These are phyloP conservation scores for Trypanosoma theileri DNA, from an alignment of 208 protist genomes.

Conservation along the genomic window DNA sequence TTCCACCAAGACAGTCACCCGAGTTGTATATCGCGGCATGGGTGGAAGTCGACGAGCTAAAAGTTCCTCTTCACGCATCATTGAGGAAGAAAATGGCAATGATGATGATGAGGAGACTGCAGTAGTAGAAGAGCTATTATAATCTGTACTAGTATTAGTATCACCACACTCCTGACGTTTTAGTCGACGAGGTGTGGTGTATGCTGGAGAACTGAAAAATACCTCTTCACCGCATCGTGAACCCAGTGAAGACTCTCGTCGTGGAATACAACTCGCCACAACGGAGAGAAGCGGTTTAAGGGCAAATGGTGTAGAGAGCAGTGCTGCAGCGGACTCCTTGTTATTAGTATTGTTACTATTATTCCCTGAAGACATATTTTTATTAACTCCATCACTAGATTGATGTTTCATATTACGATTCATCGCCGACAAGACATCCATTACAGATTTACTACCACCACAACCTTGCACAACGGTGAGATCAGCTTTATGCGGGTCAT, in stretches of 20 bases:
- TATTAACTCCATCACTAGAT: not conserved
- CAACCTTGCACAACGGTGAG: slow-evolving; percentile 58
- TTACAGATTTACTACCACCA: slow-evolving; percentile 47
- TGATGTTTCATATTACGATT: slow-evolving; percentile 24
- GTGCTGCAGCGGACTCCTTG: not conserved
- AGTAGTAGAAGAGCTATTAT: not conserved
- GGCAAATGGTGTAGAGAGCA: slow-evolving; percentile 46
- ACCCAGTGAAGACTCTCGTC: slow-evolving; percentile 60
- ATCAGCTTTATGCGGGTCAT: slow-evolving; percentile 52
- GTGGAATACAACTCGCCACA: slow-evolving; percentile 71
- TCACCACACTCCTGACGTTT: not conserved
- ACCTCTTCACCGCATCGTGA: slow-evolving; percentile 21
- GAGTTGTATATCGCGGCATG: slow-evolving; percentile 77
- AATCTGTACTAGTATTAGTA: not conserved
- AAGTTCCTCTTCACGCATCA: slow-evolving; percentile 20
- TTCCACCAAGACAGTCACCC: slow-evolving; percentile 77
- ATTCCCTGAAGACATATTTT: not conserved
- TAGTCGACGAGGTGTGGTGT: not conserved
- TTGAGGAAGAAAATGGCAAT: not conserved
- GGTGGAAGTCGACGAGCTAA: slow-evolving; percentile 36
- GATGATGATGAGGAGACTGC: no score
- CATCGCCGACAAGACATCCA: slow-evolving; percentile 55
- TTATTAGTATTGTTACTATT: not conserved
- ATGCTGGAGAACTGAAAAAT: slow-evolving; percentile 13
- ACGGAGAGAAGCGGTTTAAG: slow-evolving; percentile 77